Conservation (phyloP, 1,284 basidiomycete genomes). For the Dichomitus squalens region DNA sequence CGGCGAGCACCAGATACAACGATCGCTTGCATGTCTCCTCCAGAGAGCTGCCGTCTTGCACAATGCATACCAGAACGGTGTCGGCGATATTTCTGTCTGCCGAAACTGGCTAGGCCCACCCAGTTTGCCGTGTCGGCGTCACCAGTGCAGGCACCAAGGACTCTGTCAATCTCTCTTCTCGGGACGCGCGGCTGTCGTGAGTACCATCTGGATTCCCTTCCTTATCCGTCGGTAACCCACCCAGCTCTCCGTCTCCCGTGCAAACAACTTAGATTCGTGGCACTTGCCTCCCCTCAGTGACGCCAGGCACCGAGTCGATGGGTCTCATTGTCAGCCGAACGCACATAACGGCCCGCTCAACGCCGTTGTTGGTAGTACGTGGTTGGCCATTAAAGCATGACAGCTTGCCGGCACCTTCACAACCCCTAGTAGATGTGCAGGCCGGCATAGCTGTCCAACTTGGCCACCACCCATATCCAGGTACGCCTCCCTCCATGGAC, state of each 20-base stretch:
- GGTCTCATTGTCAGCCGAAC: conserved; percentile 9
- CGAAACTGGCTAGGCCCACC: conserved; percentile 8
- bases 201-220: conserved; percentile 14
- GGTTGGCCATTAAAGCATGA: too few species aligned
- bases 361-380: conserved; percentile 1
- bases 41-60: not conserved
- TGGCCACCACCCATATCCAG: too few species aligned
- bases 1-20: not conserved
- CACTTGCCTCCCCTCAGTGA: conserved; percentile 3
- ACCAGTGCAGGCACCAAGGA: conserved; percentile 17
- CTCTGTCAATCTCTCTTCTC: conserved; percentile 10
- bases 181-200: conserved; percentile 15
- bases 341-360: conserved; percentile 22
- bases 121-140: conserved; percentile 9
- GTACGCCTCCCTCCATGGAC: too few species aligned
- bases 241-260: conserved; percentile 21
- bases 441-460: too few species aligned
- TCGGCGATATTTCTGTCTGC: conserved; percentile 10
- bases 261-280: conserved; percentile 9
- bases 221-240: conserved; percentile 12
- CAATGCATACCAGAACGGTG: not conserved
- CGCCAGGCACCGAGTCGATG: not conserved
- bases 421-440: too few species aligned
- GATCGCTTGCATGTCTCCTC: not conserved
- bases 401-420: too few species aligned